phyloP scores from a whole-genome alignment of 345 rosid species.

The Rhizophora mangle region DNA sequence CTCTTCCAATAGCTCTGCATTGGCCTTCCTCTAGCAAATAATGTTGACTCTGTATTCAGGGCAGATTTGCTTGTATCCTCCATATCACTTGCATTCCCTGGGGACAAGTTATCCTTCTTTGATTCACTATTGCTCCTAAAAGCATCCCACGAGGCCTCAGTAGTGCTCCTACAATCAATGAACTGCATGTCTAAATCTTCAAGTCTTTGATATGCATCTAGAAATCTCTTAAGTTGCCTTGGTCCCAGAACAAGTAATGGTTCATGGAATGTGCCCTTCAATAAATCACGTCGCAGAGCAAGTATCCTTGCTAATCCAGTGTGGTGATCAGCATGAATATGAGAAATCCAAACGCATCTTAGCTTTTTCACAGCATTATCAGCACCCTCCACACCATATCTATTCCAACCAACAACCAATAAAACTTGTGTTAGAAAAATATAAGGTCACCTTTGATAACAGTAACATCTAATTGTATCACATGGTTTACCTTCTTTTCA shows the following conservation, averaged over 20 bases:
- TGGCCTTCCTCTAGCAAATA: constrained; percentile 58
- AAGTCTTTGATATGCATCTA: constrained; percentile 82
- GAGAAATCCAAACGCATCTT: constrained; percentile 87
- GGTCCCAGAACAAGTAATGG: constrained; percentile 81
- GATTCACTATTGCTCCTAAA: constrained; percentile 36
- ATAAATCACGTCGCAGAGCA: constrained; percentile 67
- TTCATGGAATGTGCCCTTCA: constrained; percentile 64
- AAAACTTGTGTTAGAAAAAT: neutral
- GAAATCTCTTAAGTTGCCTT: constrained; percentile 65
- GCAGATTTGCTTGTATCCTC: constrained; percentile 9
- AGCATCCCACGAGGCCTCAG: constrained; percentile 55
- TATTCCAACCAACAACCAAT: constrained; percentile 19
- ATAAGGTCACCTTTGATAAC: neutral
- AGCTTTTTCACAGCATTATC: constrained; percentile 61
- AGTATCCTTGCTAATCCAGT: constrained; percentile 80
- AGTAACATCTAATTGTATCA: neutral
- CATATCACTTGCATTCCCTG: constrained; percentile 22
- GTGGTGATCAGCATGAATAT: constrained; percentile 97
- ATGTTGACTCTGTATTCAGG: constrained; percentile 29
- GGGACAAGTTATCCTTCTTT: constrained; percentile 17
- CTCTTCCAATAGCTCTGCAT: constrained; percentile 78
- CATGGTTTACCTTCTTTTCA: constrained; percentile 68
- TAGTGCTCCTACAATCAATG: constrained; percentile 78
- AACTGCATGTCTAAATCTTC: constrained; percentile 92
- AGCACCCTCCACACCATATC: constrained; percentile 79